Conservation (phyloP, 2,329 filamentous ascomycete species). For the Colletotrichum tabaci region DNA sequence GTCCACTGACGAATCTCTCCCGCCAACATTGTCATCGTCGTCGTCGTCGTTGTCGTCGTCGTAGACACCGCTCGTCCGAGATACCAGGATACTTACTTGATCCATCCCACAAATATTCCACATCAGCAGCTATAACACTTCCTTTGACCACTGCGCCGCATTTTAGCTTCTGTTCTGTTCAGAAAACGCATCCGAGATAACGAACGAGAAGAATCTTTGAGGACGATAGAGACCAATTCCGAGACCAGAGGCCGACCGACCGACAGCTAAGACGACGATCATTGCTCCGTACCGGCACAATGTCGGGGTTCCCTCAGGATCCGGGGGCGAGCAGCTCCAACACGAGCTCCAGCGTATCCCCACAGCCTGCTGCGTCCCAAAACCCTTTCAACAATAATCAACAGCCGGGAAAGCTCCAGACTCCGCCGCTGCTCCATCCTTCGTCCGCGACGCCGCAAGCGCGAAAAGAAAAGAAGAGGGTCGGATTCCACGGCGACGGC, state of each 20-base stretch:
- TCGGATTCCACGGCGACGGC: conserved; percentile 49
- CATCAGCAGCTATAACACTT: conserved; percentile 3
- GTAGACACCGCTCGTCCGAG: background rate
- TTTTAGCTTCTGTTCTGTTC: too few relatives aligned
- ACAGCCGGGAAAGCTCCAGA: conserved; percentile 22
- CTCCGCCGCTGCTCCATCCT: conserved; percentile 31
- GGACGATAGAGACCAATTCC: too few relatives aligned
- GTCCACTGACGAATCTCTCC: conserved; percentile 26
- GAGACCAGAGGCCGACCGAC: background rate
- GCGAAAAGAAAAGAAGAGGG: conserved; percentile 58
- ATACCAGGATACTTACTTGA: conserved; percentile 2
- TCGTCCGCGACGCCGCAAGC: conserved; percentile 1
- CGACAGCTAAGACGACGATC: conserved; percentile 16
- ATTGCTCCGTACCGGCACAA: conserved; percentile 21
- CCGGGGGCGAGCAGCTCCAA: conserved; percentile 6
- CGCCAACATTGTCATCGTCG: background rate
- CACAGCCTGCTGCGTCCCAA: conserved; percentile 4
- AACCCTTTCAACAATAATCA: conserved; percentile 22
- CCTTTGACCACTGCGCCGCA: background rate
- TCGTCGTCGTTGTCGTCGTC: too few relatives aligned
- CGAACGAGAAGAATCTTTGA: background rate
- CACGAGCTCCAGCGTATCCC: conserved; percentile 29
- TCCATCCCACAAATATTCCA: conserved; percentile 6
- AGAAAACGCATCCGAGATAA: background rate
- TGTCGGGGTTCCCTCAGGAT: conserved; percentile 27